A percentile compares a stretch with the other conserved stretches of the same genome.
Conservation (phyloP, 495 filamentous ascomycete genomes). For the Aspergillus ostianus region DNA sequence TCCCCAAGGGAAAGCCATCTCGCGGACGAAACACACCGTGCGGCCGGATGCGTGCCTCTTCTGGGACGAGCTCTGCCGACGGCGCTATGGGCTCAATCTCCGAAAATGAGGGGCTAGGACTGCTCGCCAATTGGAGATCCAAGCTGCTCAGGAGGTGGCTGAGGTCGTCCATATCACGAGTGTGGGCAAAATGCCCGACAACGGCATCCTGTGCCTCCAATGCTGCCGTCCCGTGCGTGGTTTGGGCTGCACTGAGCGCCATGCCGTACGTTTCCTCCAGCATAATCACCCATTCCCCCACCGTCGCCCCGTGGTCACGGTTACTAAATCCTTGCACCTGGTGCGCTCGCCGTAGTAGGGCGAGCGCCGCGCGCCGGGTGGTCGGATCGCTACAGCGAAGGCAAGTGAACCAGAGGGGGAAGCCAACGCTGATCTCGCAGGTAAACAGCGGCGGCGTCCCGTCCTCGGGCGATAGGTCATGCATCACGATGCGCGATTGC, state of each 20-base stretch:
- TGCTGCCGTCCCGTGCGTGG: background rate
- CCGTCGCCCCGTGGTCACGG: conserved; percentile 11
- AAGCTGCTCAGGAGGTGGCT: background rate
- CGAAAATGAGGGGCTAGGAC: background rate
- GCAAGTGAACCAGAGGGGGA: conserved; percentile 34
- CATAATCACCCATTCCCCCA: conserved; percentile 25
- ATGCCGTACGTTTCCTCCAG: conserved; percentile 28
- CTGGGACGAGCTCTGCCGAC: conserved; percentile 18
- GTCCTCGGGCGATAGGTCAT: conserved; percentile 16
- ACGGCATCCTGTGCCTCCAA: too few species aligned
- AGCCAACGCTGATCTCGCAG: conserved; percentile 31
- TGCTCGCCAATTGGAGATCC: background rate
- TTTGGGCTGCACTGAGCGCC: conserved; percentile 7
- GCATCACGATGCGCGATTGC: conserved; percentile 20
- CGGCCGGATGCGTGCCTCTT: conserved; percentile 30
- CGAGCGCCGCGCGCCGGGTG: conserved; percentile 29
- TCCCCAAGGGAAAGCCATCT: conserved; percentile 21
- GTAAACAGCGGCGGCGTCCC: conserved; percentile 30
- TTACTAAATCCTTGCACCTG: conserved; percentile 33
- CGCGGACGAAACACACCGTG: conserved; percentile 24
- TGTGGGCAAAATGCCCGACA: background rate
- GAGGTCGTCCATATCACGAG: background rate
- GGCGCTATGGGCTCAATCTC: background rate
- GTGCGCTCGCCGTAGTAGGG: conserved; percentile 25
- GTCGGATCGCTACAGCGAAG: conserved; percentile 34